Evolutionary conservation across 768 basidiomycete species (phyloP).

Genomic region (Glaciozyma martinii): DNA sequence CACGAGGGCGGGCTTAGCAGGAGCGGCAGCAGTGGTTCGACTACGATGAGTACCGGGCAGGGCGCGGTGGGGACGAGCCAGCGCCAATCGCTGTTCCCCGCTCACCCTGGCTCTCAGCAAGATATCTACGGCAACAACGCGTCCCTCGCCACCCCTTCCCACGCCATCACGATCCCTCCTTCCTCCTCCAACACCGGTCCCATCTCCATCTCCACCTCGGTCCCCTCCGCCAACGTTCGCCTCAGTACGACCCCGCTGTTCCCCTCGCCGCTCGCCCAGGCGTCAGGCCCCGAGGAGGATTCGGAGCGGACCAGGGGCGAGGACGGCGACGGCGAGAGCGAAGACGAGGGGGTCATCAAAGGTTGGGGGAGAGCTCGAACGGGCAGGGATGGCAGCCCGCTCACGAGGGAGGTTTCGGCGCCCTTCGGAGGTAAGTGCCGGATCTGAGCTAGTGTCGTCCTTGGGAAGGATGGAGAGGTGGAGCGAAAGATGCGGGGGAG

Average conservation of each 20-base stretch:
- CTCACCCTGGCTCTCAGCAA: too few species aligned
- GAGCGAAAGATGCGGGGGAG: background rate
- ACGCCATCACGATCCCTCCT: slow-evolving; percentile 17
- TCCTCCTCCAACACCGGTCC: slow-evolving; percentile 8
- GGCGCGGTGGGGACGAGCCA: too few species aligned
- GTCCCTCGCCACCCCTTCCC: background rate
- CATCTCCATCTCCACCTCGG: slow-evolving; percentile 15
- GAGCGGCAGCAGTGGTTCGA: background rate
- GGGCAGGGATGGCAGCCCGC: background rate
- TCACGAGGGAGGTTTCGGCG: background rate
- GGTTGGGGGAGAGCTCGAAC: background rate
- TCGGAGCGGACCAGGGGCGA: slow-evolving; percentile 16
- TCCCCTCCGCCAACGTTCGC: slow-evolving; percentile 19
- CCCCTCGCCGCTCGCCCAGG: background rate
- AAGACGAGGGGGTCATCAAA: slow-evolving; percentile 13
- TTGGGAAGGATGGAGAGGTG: background rate
- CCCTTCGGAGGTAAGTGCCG: slow-evolving; percentile 21
- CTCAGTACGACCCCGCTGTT: slow-evolving; percentile 29
- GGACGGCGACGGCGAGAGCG: slow-evolving; percentile 25
- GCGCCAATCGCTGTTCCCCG: too few species aligned
- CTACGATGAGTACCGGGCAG: background rate
- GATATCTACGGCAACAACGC: background rate
- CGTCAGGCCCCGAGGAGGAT: slow-evolving; percentile 16
- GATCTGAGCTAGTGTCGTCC: background rate
- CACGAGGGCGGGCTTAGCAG: background rate